A percentile compares a stretch with the other conserved stretches of the same genome.
phyloP scores from a whole-genome alignment of 148 eudicot species.

The Cornus controversa region DNA sequence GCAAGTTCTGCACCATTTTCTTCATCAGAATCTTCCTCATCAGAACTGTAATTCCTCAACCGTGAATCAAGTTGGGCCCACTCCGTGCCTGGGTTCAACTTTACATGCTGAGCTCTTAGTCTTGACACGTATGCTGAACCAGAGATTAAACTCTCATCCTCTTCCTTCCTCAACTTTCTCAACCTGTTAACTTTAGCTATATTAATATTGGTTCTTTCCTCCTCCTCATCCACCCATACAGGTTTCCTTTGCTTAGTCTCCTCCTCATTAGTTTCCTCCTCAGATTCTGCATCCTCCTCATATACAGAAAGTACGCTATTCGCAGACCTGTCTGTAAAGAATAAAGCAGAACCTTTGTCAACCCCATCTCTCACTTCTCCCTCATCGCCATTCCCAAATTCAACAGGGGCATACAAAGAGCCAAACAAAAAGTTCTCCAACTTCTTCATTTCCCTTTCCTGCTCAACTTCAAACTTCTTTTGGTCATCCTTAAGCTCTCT shows the following conservation, averaged over 20 bases:
- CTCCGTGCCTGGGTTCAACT: slow-evolving; percentile 77
- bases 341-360: slow-evolving; percentile 41
- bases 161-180: slow-evolving; percentile 85
- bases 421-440: slow-evolving; percentile 70
- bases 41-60: slow-evolving; percentile 48
- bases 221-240: slow-evolving; percentile 89
- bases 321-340: slow-evolving; percentile 61
- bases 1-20: slow-evolving; percentile 42
- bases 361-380: slow-evolving; percentile 31
- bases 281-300: slow-evolving; percentile 42
- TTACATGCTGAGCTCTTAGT: slow-evolving; percentile 80
- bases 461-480: slow-evolving; percentile 34
- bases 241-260: slow-evolving; percentile 53
- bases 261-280: slow-evolving; percentile 32
- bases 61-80: slow-evolving; percentile 74
- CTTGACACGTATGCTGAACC: slow-evolving; percentile 70
- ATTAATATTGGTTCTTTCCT: slow-evolving; percentile 54
- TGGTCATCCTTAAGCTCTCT: slow-evolving; percentile 38
- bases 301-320: slow-evolving; percentile 30
- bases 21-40: slow-evolving; percentile 63
- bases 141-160: slow-evolving; percentile 70
- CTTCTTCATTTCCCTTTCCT: slow-evolving; percentile 58
- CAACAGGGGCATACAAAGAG: slow-evolving; percentile 62
- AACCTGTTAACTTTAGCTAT: slow-evolving; percentile 74
- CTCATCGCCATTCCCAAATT: slow-evolving; percentile 56